These are phyloP conservation scores for Penicillium sp. DNA, from an alignment of 2,329 filamentous ascomycete species.

Conservation along the genomic window DNA sequence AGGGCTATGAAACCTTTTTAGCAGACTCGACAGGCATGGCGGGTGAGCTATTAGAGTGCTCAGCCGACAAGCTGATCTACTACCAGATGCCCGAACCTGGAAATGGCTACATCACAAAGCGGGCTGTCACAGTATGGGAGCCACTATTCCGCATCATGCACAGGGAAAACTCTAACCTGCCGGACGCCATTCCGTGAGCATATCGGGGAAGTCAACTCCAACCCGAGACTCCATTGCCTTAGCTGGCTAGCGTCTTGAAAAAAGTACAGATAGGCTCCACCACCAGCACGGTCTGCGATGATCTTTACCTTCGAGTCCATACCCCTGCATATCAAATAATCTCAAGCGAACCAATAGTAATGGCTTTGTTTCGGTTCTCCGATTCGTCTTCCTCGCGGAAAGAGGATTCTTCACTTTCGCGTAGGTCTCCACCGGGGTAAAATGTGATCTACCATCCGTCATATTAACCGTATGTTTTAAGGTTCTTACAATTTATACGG, in stretches of 20 bases:
- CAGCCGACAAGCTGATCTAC: constrained; percentile 44
- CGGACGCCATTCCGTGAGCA: constrained; percentile 38
- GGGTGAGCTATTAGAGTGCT: constrained; percentile 50
- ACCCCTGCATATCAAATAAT: background rate
- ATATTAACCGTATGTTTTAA: background rate
- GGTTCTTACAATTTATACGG: no score
- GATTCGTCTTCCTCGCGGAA: background rate
- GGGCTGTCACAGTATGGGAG: constrained; percentile 52
- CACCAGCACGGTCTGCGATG: background rate
- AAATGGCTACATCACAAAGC: constrained; percentile 46
- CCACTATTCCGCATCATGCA: constrained; percentile 50
- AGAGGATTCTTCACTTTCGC: background rate
- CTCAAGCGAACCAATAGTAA: background rate
- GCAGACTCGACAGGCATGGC: constrained; percentile 44
- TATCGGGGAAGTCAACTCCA: background rate
- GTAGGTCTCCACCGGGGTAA: background rate
- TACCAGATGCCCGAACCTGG: constrained; percentile 38
- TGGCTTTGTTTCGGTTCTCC: background rate
- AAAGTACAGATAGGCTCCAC: constrained; percentile 9
- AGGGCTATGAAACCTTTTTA: constrained; percentile 49
- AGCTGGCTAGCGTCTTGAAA: background rate
- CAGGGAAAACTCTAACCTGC: constrained; percentile 44
- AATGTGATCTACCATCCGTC: constrained; percentile 3
- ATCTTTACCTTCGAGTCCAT: background rate
- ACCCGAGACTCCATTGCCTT: background rate